Base-by-base conservation (phyloP, 2,329 filamentous ascomycete genomes). In the Dothistroma septosporum region DNA sequence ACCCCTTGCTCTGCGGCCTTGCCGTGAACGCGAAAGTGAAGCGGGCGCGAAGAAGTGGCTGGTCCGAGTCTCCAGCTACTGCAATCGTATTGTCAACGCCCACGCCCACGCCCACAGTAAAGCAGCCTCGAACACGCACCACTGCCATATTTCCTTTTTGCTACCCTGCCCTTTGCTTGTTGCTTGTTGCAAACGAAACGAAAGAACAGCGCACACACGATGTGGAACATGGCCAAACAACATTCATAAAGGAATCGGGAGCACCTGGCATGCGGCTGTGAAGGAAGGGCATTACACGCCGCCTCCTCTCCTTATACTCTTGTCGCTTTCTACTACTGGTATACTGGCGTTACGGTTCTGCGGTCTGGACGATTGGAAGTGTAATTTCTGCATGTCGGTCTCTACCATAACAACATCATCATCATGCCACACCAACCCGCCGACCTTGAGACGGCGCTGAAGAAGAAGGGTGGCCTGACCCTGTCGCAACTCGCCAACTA, bases 401-500 rank as follows among this genome's bases (percentile, higher is more conserved):
- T 37, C 31, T 53, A 52, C 58, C 24, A 16, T 21, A 41, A 55
- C 32, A 28, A 28, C 21, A 28, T 31, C 47, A 48, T 24, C 33
- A 48, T 50, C 55, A 71, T 73, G 70, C 66, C 72, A 28, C 65
- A 63, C 31, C 66, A 70, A 48, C 67, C 71, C 22, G 72, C 69
- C 56, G 67, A 80, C 61, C 71, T 79, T 57, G 76, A 76, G 68
- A 72, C 74, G 74, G 76, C 76, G 72, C 69, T 77, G 66, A 66
- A 78, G 63, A 85, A 88, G 76, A 89, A 83, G 78, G 86, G 89
- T 73, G 85, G 86, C 64, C 82, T 99, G 69, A 96, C 92, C 8
- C 82, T 97, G 69, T 87, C 88, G 62, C 92, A 96, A 80, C 80
- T 99, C 70, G 89, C 92, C 33, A 88, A 89, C 54, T 97, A 97